Evolutionary conservation across 2,329 filamentous ascomycete genomes (phyloP).

Genomic region (Colletotrichum australisinense): DNA sequence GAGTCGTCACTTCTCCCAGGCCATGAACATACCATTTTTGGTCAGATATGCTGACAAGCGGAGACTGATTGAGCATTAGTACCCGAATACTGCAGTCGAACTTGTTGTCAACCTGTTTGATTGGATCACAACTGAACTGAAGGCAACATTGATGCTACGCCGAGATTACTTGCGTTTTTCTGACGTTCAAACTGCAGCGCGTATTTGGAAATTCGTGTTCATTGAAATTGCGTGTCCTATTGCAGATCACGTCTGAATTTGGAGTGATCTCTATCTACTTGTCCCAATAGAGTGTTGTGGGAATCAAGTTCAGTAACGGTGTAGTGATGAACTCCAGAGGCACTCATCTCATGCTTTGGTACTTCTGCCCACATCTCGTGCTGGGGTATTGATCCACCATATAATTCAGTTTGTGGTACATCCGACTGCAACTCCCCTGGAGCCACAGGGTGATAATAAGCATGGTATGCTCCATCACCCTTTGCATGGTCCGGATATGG

Average conservation of each 20-base stretch:
- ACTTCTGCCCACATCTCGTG: neutral
- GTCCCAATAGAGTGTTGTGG: neutral
- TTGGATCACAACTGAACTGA: neutral
- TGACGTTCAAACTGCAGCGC: neutral
- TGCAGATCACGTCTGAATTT: neutral
- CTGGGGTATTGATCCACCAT: neutral
- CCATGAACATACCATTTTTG: neutral
- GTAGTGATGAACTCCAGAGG: neutral
- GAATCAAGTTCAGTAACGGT: conserved; percentile 13
- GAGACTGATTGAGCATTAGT: neutral
- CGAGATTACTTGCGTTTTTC: neutral
- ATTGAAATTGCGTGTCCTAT: neutral
- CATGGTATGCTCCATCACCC: neutral
- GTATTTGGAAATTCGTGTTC: neutral
- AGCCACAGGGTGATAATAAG: neutral
- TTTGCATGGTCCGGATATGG: neutral
- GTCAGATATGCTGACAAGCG: neutral
- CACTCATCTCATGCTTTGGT: neutral
- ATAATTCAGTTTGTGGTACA: neutral
- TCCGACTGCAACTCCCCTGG: neutral
- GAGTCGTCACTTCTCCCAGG: neutral
- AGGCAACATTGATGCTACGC: neutral
- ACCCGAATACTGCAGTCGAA: neutral
- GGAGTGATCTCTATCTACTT: neutral
- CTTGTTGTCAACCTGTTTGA: neutral